A percentile compares a stretch with the other conserved stretches of the same genome.
Conservation (phyloP, 2,329 filamentous ascomycete genomes). For the Venturia pyrina region DNA sequence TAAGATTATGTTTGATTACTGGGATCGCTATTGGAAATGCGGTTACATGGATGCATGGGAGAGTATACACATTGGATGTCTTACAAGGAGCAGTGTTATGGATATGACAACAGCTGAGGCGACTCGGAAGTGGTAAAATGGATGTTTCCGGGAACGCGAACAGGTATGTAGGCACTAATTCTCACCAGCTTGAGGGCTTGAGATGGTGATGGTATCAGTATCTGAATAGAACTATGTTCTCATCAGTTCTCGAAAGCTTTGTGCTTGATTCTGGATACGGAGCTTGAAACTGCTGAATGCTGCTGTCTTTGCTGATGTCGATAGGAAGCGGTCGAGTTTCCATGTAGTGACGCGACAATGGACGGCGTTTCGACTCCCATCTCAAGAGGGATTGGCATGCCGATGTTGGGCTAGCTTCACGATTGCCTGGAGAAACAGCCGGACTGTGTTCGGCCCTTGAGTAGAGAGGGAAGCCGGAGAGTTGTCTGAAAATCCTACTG, state of each 20-base stretch:
- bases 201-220: neutral
- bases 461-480: no score
- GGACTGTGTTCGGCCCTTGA: no score
- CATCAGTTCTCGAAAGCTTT: neutral
- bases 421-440: no score
- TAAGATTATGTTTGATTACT: conserved; percentile 11
- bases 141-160: neutral
- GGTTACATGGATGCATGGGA: neutral
- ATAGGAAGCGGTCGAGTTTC: neutral
- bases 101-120: neutral
- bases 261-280: neutral
- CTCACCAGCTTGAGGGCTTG: neutral
- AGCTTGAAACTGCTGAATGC: neutral
- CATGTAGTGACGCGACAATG: neutral
- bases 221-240: neutral
- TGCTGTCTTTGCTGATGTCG: neutral
- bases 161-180: neutral
- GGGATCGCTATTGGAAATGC: neutral
- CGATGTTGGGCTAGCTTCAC: no score
- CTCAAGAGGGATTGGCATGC: neutral
- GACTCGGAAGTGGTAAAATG: neutral
- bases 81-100: neutral
- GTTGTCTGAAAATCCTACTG: neutral
- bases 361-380: no score
- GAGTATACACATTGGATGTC: neutral